Conservation (phyloP, 768 basidiomycete genomes). For the Podaxis sp. region DNA sequence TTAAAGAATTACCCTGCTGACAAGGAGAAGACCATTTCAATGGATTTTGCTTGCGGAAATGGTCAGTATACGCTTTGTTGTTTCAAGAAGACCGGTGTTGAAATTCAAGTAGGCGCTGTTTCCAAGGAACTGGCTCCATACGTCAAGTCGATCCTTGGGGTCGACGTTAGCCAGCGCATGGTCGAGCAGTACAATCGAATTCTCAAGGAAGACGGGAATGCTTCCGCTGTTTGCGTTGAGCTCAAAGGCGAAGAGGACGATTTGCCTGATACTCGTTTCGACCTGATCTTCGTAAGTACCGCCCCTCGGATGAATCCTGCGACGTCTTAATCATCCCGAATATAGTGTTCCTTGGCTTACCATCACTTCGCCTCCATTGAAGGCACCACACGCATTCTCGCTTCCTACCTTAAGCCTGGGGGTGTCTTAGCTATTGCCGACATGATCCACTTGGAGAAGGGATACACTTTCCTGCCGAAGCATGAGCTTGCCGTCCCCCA, state of each 20-base stretch:
- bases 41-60: neutral
- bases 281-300: neutral
- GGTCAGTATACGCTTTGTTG: neutral
- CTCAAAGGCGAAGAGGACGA: constrained; percentile 28
- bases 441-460: constrained; percentile 19
- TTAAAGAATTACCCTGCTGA: neutral
- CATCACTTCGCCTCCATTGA: constrained; percentile 58
- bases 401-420: constrained; percentile 53
- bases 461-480: constrained; percentile 12
- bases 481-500: constrained; percentile 47
- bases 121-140: constrained; percentile 44
- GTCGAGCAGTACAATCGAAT: constrained; percentile 55
- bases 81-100: neutral
- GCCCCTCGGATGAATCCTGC: neutral
- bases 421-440: constrained; percentile 61
- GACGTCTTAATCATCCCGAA: neutral
- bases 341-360: constrained; percentile 57
- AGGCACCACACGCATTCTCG: constrained; percentile 48
- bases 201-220: constrained; percentile 46
- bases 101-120: neutral
- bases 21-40: constrained; percentile 18
- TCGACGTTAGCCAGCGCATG: constrained; percentile 64
- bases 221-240: constrained; percentile 47
- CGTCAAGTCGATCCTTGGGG: constrained; percentile 54
- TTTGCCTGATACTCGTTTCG: neutral